phyloP scores from a whole-genome alignment of 305 asterid genomes.

The Plantago coronopus region DNA sequence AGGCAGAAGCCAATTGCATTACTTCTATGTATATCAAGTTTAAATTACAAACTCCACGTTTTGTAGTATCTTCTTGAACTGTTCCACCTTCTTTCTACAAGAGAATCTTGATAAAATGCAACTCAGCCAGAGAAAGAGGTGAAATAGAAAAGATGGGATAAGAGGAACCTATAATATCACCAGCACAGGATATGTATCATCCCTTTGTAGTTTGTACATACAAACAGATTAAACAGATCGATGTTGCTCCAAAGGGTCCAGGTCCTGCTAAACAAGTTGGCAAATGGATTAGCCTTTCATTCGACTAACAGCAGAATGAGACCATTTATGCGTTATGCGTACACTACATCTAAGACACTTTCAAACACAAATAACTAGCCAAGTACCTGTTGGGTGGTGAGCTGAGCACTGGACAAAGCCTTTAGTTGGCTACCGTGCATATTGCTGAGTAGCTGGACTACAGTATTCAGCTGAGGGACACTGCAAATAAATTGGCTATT shows the following conservation, averaged over 20 bases:
- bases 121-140: background rate
- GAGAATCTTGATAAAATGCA: background rate
- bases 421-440: constrained; percentile 60
- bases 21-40: too few relatives aligned
- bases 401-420: constrained; percentile 44
- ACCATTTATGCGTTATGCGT: too few relatives aligned
- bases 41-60: too few relatives aligned
- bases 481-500: constrained; percentile 40
- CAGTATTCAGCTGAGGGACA: constrained; percentile 76
- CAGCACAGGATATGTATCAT: background rate
- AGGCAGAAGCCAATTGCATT: too few relatives aligned
- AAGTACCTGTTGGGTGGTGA: constrained; percentile 40
- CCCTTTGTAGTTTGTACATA: background rate
- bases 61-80: background rate
- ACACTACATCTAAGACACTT: background rate
- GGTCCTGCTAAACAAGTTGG: constrained; percentile 33
- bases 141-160: background rate
- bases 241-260: constrained; percentile 21
- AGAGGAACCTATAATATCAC: background rate
- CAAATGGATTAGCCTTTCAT: constrained; percentile 8
- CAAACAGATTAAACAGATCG: background rate
- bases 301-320: background rate
- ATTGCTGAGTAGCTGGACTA: constrained; percentile 66
- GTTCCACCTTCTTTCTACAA: background rate
- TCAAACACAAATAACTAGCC: background rate